Base-by-base conservation (phyloP, 2,329 filamentous ascomycete species). In the Neopestalotiopsis clavispora region DNA sequence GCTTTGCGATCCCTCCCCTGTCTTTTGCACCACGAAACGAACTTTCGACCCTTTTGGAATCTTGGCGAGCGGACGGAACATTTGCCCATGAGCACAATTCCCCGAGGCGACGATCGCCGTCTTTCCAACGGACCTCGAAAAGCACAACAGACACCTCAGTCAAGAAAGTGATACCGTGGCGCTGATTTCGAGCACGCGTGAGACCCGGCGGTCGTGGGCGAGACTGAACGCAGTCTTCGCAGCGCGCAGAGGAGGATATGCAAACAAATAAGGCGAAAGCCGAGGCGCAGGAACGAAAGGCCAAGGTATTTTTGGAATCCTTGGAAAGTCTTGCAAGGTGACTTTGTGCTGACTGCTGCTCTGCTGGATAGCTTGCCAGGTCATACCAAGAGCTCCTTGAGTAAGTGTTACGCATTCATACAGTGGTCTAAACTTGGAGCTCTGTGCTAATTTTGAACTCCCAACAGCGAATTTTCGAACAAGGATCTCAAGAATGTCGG, bases 311-410 rank as follows among this genome's bases (percentile, higher is more conserved):
- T 72, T 68, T 52, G 34, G 10, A 7, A 38, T 38, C 32, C 28
- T 13, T 40, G 12, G 28, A 5, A 20, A 49, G 14, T 6, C 13
- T 9, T 23, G 12, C 9, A 7, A 20, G 4, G 7, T 32, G 30
- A 30, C 7, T 5, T 14, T 12, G 10, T 28, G 34, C 65, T 67
- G 65, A 67, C 56, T 28, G 12, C 28, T 28, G 14, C 38, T 23
- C 38, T 71, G 79, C 81, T 40, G n/a, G 70, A 79, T 81, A 98
- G 95, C 95, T 99, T 86, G 94, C 95, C 80, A 93, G 92, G 82
- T 98, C 96, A 75, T 99, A 99, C 84, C 93, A 97, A 85, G 93
- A 97, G 84, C 89, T 99, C 77, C 90, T 99, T 77, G 92, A 97
- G 94, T 97, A 90, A 83, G 92, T 84, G 61, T 13, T 34, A 7